phyloP scores from a whole-genome alignment of 805 yeast species.

The Yamadazyma philogaea region DNA sequence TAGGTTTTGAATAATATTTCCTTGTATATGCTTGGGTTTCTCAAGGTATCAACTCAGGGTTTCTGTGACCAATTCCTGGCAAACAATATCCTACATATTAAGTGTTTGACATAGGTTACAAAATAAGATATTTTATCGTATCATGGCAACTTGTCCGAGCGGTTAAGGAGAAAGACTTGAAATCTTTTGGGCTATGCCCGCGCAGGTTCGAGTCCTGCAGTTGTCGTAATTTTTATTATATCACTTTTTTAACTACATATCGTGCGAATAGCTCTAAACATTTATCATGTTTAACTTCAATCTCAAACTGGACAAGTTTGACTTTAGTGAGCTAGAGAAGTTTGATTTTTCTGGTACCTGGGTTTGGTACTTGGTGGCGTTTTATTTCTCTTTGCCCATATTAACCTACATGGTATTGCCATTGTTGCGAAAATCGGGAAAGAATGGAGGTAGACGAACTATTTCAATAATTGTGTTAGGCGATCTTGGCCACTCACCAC shows the following conservation, averaged over 20 bases:
- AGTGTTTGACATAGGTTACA: not conserved
- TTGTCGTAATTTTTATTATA: conserved; percentile 33
- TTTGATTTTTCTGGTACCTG: conserved; percentile 28
- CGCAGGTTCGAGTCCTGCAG: conserved; percentile 52
- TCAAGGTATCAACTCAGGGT: no score
- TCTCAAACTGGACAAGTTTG: conserved; percentile 3
- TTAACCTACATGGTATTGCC: conserved; percentile 42
- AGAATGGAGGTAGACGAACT: conserved; percentile 35
- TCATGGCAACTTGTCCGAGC: conserved; percentile 45
- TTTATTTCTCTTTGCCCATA: conserved; percentile 48
- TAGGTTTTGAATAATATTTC: no score
- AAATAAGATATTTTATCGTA: not conserved
- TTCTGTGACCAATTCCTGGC: no score
- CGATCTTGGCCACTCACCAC: conserved; percentile 91
- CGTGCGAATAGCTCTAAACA: no score
- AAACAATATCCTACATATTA: not conserved
- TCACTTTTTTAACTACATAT: not conserved
- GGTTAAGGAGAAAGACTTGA: conserved; percentile 49
- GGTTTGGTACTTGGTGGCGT: conserved; percentile 42
- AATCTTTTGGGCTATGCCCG: conserved; percentile 50
- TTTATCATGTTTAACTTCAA: not conserved
- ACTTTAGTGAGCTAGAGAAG: not conserved
- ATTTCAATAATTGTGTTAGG: conserved; percentile 84
- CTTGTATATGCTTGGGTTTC: no score
- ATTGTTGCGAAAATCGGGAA: conserved; percentile 15